Evolutionary conservation across 2,329 filamentous ascomycete genomes (phyloP).

Genomic region (Immersiporthe knoxdaviesiana): DNA sequence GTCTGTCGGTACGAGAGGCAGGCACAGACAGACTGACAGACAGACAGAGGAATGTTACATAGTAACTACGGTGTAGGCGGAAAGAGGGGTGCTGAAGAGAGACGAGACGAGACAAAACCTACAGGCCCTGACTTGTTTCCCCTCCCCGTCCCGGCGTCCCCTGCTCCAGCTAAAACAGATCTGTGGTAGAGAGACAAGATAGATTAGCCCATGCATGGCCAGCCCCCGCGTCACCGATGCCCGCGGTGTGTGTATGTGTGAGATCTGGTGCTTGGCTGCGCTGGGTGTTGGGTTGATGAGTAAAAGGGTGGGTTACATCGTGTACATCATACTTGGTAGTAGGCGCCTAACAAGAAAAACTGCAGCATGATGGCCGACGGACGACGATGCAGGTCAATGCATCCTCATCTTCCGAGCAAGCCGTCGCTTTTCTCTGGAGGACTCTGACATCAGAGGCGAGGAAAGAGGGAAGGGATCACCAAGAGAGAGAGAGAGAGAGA

Average conservation of each 20-base stretch:
- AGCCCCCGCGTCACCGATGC: neutral
- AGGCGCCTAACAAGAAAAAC: neutral
- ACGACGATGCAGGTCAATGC: neutral
- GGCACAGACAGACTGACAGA: neutral
- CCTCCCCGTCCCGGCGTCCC: neutral
- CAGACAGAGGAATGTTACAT: neutral
- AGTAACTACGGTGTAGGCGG: too few relatives aligned
- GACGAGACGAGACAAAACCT: neutral
- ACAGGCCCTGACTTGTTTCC: neutral
- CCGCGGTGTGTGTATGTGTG: too few relatives aligned
- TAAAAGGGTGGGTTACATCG: slow-evolving; percentile 7
- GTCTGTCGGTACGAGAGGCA: neutral
- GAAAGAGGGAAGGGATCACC: neutral
- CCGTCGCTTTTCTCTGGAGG: neutral
- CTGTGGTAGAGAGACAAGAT: neutral
- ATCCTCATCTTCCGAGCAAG: neutral
- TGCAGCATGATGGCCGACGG: neutral
- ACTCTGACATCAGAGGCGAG: neutral
- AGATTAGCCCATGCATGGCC: neutral
- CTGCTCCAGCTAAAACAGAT: neutral
- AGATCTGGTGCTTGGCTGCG: too few relatives aligned
- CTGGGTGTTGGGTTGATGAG: too few relatives aligned
- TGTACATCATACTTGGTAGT: too few relatives aligned
- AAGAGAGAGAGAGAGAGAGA: neutral
- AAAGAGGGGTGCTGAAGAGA: neutral